Percentiles rank a stretch among this genome's conserved stretches.
phyloP scores from a whole-genome alignment of 805 yeast genomes.

The Candida sithepensis region DNA sequence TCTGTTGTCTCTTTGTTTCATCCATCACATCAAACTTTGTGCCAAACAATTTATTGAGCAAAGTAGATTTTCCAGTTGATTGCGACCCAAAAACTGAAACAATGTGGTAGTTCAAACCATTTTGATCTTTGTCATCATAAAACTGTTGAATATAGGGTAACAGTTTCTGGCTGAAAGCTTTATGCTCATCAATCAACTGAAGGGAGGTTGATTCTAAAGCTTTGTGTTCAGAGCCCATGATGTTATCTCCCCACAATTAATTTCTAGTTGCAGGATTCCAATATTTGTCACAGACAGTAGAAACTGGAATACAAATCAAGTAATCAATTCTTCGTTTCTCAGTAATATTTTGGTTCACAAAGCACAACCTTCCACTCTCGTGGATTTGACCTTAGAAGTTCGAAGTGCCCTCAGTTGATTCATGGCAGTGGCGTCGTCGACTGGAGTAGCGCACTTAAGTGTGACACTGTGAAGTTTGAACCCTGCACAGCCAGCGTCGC shows the following conservation, averaged over 20 bases:
- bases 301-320: too few species aligned
- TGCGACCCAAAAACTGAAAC: conserved; percentile 97
- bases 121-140: conserved; percentile 30
- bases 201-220: conserved; percentile 34
- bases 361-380: too few species aligned
- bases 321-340: too few species aligned
- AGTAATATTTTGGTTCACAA: too few species aligned
- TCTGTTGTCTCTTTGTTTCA: conserved; percentile 79
- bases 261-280: neutral
- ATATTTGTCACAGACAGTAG: neutral
- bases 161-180: conserved; percentile 42
- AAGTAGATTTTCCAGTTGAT: conserved; percentile 93
- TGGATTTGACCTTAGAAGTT: too few species aligned
- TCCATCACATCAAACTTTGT: conserved; percentile 94
- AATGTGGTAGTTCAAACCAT: conserved; percentile 78
- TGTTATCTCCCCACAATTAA: too few species aligned
- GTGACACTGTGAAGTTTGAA: too few species aligned
- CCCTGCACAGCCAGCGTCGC: too few species aligned
- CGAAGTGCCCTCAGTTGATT: too few species aligned
- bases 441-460: too few species aligned
- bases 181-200: conserved; percentile 62
- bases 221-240: neutral
- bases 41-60: conserved; percentile 79
- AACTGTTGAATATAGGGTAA: conserved; percentile 28
- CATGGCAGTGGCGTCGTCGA: too few species aligned